A percentile compares a stretch with the other conserved stretches of the same genome.
phyloP scores from a whole-genome alignment of 768 basidiomycete genomes.

The Grammothele lineata region DNA sequence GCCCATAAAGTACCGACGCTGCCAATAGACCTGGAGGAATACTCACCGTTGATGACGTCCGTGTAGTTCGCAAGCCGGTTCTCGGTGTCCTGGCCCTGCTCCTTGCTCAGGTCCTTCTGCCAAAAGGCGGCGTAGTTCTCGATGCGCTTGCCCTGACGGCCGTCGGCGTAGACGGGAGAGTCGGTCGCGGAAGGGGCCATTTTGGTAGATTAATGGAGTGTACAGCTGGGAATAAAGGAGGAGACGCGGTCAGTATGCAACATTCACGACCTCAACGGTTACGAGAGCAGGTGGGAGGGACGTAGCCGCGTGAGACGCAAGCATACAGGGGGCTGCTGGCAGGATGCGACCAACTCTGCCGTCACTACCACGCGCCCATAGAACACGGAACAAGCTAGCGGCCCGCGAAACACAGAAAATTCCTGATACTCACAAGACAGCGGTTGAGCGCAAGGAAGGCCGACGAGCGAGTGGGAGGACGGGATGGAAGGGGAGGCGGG shows the following conservation, averaged over 20 bases:
- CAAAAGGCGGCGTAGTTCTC: constrained; percentile 89
- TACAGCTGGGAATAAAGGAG: neutral
- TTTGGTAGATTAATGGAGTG: neutral
- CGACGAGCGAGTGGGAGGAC: neutral
- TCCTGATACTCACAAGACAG: constrained; percentile 1
- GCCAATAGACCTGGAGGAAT: constrained; percentile 3
- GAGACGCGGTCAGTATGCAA: too few species aligned
- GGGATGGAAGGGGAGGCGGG: constrained; percentile 5
- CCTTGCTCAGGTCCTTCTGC: constrained; percentile 76
- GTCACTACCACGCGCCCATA: too few species aligned
- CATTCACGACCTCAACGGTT: too few species aligned
- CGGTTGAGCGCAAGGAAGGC: neutral
- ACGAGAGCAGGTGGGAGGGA: too few species aligned
- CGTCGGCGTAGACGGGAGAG: constrained; percentile 24
- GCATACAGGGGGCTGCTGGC: neutral
- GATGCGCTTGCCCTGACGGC: constrained; percentile 53
- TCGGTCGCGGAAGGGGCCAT: constrained; percentile 14
- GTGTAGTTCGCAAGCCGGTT: constrained; percentile 80
- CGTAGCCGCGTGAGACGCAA: too few species aligned
- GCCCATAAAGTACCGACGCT: too few species aligned
- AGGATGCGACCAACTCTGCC: too few species aligned
- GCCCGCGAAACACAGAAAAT: too few species aligned
- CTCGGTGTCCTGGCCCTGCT: constrained; percentile 59
- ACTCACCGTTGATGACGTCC: constrained; percentile 88
- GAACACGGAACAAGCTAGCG: too few species aligned